Base-by-base conservation (phyloP, 371 early-diverging fungal species). In the Apophysomyces sp. region DNA sequence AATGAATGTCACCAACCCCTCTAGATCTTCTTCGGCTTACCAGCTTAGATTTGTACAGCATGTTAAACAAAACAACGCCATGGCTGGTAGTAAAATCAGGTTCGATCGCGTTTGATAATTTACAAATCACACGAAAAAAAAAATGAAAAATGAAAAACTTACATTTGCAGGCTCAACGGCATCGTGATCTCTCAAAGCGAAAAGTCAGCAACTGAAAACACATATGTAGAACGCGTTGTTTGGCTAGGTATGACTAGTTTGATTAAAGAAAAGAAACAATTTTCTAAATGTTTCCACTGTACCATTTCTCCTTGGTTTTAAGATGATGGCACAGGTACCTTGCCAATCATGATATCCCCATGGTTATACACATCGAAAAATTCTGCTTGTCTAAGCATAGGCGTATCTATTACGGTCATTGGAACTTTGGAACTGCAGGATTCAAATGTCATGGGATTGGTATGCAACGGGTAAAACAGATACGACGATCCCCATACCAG, bases 261-360 rank as follows among this genome's bases (percentile, higher is more conserved):
- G 4, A 21, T 21, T 0, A 24, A 21, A 16, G n/a, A 44, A 7
- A 18, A 8, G 11, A 9, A 44, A 21, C 11, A 7, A 18, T 44
- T 44, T 15, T 29, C 28, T 27, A 7, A n/a, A 7, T 28, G 4
- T 32, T 32, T 18, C 36, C 30, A 24, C 6, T 36, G 6, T 56
- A n/a, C 24, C 36, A 4, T n/a, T 26, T 31, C 34, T 56, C 13
- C 24, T n/a, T 24, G 15, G 24, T 6, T 37, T 39, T 37, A 54
- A 68, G 68, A 68, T 51, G 68, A 68, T 41, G 58, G 63, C 52
- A 68, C 68, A 24, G 68, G 36, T 11, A 52, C 55, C 12, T 52
- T 68, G 52, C 44, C 57, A 4, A 52, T 68, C 8, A 26, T 56
- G n/a, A n/a, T 68, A 27, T 57, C 63, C 28, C 34, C 63, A 27